phyloP scores from a whole-genome alignment of 2,329 filamentous ascomycete species.

The Coniochaeta prunicola region DNA sequence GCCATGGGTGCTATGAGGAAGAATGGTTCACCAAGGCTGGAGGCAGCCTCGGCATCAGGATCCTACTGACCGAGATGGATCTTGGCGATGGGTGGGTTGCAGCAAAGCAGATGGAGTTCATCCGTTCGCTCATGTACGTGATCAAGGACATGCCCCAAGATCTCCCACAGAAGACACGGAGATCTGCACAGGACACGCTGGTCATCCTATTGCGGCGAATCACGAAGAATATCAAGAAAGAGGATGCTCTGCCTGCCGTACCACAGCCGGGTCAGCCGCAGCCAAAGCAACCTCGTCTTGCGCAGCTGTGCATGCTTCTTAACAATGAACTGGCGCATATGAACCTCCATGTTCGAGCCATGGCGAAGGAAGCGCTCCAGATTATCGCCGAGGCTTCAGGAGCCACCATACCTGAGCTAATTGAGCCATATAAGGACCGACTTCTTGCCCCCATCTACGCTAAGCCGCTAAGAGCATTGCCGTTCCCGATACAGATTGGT shows the following conservation, averaged over 20 bases:
- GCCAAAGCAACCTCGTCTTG: constrained; percentile 50
- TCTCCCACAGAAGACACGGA: constrained; percentile 80
- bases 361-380: constrained; percentile 72
- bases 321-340: constrained; percentile 88
- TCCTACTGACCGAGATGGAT: constrained; percentile 76
- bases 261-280: constrained; percentile 35
- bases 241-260: constrained; percentile 51
- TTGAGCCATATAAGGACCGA: constrained; percentile 84
- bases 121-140: constrained; percentile 88
- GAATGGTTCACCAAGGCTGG: constrained; percentile 99
- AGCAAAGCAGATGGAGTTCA: constrained; percentile 77
- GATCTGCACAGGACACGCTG: constrained; percentile 75
- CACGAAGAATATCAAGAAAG: constrained; percentile 71
- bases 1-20: constrained; percentile 92
- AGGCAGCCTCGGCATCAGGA: constrained; percentile 82
- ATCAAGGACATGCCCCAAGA: constrained; percentile 98
- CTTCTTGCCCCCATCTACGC: constrained; percentile 89
- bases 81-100: constrained; percentile 79
- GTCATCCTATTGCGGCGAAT: constrained; percentile 72
- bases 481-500: constrained; percentile 92
- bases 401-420: constrained; percentile 77
- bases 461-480: constrained; percentile 86
- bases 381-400: constrained; percentile 73
- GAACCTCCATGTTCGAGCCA: constrained; percentile 89
- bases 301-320: constrained; percentile 74